A percentile compares a stretch with the other conserved stretches of the same genome.
Conservation (phyloP, 306 rosid species). For the Adenanthera pavonina region DNA sequence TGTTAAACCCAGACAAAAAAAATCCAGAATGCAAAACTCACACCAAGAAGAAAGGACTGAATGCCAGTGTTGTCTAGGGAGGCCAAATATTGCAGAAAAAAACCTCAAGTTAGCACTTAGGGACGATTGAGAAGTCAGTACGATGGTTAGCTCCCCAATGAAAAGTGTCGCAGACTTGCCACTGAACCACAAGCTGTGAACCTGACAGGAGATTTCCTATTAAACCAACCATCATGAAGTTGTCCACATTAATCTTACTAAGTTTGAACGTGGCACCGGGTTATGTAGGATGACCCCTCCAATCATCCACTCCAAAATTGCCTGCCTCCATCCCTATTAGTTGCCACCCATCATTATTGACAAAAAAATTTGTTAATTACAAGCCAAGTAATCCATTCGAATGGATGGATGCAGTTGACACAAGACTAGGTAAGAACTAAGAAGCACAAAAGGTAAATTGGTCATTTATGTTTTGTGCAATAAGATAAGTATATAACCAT, state of each 20-base stretch:
- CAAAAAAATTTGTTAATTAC: background rate
- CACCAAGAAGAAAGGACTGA: background rate
- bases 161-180: background rate
- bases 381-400: background rate
- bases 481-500: background rate
- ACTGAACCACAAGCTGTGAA: slow-evolving; percentile 45
- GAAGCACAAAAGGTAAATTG: background rate
- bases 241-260: slow-evolving; percentile 38
- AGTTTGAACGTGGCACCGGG: slow-evolving; percentile 55
- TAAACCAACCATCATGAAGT: slow-evolving; percentile 49
- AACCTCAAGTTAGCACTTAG: background rate
- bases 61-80: background rate
- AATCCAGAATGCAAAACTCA: slow-evolving; percentile 1
- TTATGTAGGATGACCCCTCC: slow-evolving; percentile 49
- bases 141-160: background rate
- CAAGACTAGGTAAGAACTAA: slow-evolving; percentile 48
- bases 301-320: slow-evolving; percentile 49
- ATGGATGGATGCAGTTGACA: slow-evolving; percentile 64
- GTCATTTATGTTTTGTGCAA: background rate
- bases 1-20: background rate
- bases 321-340: slow-evolving; percentile 52
- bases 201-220: slow-evolving; percentile 62
- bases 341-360: background rate
- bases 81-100: too few relatives aligned
- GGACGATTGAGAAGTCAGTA: background rate